phyloP scores from a whole-genome alignment of 495 filamentous ascomycete genomes.

The Podospora tetraspora region DNA sequence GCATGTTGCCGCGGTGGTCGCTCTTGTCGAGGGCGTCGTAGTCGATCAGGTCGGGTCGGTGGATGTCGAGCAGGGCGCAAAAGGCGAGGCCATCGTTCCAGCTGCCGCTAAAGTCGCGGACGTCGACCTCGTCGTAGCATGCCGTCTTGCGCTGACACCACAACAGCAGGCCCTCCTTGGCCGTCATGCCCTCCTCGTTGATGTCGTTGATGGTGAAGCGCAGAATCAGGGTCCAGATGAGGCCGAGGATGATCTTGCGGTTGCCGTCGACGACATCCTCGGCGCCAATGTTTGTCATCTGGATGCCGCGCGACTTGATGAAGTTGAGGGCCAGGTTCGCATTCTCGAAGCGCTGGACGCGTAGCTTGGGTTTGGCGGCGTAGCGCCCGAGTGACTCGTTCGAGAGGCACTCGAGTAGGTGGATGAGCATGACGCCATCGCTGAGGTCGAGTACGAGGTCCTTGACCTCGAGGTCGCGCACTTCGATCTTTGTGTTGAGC shows the following conservation, averaged over 20 bases:
- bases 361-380: constrained; percentile 89
- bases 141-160: constrained; percentile 99
- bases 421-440: constrained; percentile 90
- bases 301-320: constrained; percentile 83
- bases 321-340: constrained; percentile 93
- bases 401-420: constrained; percentile 92
- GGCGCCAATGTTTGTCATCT: constrained; percentile 96
- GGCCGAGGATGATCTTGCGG: constrained; percentile 89
- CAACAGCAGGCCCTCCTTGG: constrained; percentile 88
- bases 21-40: constrained; percentile 89
- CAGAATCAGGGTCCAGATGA: constrained; percentile 97
- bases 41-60: constrained; percentile 94
- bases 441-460: constrained; percentile 84
- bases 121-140: constrained; percentile 93
- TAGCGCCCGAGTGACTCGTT: constrained; percentile 92
- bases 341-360: constrained; percentile 97
- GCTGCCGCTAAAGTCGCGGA: constrained; percentile 86
- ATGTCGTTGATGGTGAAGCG: constrained; percentile 98
- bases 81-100: constrained; percentile 98
- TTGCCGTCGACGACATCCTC: constrained; percentile 99
- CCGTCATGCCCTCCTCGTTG: constrained; percentile 95
- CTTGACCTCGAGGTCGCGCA: constrained; percentile 66
- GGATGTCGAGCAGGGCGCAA: constrained; percentile 93
- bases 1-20: constrained; percentile 95
- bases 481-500: constrained; percentile 91